Percentiles rank a stretch among this genome's conserved stretches.
These are phyloP conservation scores for Fereydounia khargensis DNA, from an alignment of 1,284 basidiomycete species.

Conservation along the genomic window DNA sequence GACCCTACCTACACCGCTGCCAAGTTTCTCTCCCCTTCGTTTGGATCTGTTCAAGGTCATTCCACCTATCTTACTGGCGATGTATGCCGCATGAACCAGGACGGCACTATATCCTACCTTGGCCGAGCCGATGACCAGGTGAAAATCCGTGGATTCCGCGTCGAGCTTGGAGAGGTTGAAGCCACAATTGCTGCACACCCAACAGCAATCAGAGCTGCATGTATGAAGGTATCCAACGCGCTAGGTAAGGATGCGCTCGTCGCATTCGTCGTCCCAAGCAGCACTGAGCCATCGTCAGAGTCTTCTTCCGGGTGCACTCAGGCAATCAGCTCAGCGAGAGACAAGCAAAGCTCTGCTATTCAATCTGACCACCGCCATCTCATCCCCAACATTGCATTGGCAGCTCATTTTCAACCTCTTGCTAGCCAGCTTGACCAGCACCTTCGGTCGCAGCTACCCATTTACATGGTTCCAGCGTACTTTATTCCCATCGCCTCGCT, in stretches of 20 bases:
- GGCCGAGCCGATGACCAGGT: slow-evolving; percentile 98
- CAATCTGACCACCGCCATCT: slow-evolving; percentile 64
- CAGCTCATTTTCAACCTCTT: slow-evolving; percentile 82
- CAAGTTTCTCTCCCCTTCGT: too few relatives aligned
- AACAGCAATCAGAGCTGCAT: too few relatives aligned
- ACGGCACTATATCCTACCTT: slow-evolving; percentile 93
- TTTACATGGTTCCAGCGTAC: slow-evolving; percentile 58
- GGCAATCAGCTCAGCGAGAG: too few relatives aligned
- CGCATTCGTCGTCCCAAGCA: slow-evolving; percentile 88
- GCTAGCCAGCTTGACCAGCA: too few relatives aligned
- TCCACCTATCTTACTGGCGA: slow-evolving; percentile 98
- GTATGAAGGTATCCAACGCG: slow-evolving; percentile 95
- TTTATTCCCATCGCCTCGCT: slow-evolving; percentile 89
- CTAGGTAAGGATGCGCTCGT: slow-evolving; percentile 98
- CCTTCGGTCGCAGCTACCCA: slow-evolving; percentile 94
- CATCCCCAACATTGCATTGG: slow-evolving; percentile 81
- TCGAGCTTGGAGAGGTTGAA: slow-evolving; percentile 98
- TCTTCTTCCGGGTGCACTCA: too few relatives aligned
- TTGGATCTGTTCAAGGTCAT: too few relatives aligned
- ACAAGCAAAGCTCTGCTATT: slow-evolving; percentile 59
- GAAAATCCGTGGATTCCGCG: slow-evolving; percentile 98
- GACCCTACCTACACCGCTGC: too few relatives aligned
- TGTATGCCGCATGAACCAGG: slow-evolving; percentile 87
- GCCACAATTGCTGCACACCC: slow-evolving; percentile 92
- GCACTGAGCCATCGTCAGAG: too few relatives aligned